phyloP scores from a whole-genome alignment of 2,329 filamentous ascomycete species.

The Metarhizium brunneum region DNA sequence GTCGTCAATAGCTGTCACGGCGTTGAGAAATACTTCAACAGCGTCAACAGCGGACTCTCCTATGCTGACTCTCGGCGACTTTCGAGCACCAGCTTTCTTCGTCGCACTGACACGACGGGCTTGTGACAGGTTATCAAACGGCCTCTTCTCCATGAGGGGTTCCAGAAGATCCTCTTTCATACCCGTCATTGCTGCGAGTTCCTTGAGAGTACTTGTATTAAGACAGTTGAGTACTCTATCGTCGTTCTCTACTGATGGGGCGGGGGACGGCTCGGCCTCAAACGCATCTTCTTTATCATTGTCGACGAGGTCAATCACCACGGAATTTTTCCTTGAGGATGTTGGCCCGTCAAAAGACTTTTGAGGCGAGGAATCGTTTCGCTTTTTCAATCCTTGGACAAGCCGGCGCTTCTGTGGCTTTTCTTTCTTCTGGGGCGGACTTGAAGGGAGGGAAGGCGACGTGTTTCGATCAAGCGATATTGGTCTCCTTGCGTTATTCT shows the following conservation, averaged over 20 bases:
- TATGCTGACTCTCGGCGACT: constrained; percentile 36
- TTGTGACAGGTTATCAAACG: constrained; percentile 58
- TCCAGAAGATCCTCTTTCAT: constrained; percentile 62
- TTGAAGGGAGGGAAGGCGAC: constrained; percentile 14
- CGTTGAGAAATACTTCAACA: constrained; percentile 63
- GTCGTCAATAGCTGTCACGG: constrained; percentile 74
- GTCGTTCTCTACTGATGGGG: constrained; percentile 20
- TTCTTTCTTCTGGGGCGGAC: constrained; percentile 18
- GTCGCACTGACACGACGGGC: constrained; percentile 54
- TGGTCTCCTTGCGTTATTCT: constrained; percentile 9
- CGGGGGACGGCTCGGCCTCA: constrained; percentile 24
- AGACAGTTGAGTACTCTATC: constrained; percentile 64
- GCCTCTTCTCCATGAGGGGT: constrained; percentile 61
- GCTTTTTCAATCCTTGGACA: constrained; percentile 25
- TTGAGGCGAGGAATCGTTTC: constrained; percentile 15
- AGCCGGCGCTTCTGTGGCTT: constrained; percentile 20
- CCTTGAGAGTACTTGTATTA: constrained; percentile 66
- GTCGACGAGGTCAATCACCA: constrained; percentile 26
- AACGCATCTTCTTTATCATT: constrained; percentile 33
- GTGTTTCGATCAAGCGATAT: constrained; percentile 9
- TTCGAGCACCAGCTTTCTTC: constrained; percentile 37
- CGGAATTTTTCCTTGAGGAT: constrained; percentile 24
- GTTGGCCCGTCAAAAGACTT: constrained; percentile 9
- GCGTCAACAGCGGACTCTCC: constrained; percentile 43
- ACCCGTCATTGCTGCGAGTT: constrained; percentile 74